Percentiles rank a stretch among this genome's conserved stretches.
These are phyloP conservation scores for Sanguinoderma infundibulare DNA, from an alignment of 1,284 basidiomycete species.

Conservation along the genomic window DNA sequence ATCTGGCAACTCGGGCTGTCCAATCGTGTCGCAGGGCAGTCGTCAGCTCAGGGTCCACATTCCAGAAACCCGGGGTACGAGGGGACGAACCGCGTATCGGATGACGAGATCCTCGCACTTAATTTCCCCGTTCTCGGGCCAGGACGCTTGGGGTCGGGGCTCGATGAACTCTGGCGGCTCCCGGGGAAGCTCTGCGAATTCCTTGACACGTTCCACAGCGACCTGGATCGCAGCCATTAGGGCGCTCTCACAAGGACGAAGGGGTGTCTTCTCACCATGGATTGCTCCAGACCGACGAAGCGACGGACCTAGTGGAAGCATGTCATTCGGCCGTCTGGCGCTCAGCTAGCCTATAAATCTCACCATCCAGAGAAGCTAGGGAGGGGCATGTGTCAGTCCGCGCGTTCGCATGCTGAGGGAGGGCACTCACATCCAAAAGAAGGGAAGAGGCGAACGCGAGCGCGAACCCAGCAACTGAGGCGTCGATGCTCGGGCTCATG, in stretches of 20 bases:
- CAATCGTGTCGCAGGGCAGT: constrained; percentile 1
- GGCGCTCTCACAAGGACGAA: constrained; percentile 7
- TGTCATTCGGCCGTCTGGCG: constrained; percentile 7
- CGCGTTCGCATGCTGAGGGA: background rate
- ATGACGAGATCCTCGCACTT: constrained; percentile 84
- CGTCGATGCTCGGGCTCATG: constrained; percentile 70
- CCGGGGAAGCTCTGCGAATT: constrained; percentile 81
- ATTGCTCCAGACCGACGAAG: constrained; percentile 88
- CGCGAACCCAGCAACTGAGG: constrained; percentile 84
- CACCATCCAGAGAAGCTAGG: constrained; percentile 55
- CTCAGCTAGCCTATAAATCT: constrained; percentile 10
- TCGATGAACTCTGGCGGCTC: constrained; percentile 86
- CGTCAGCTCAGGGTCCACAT: constrained; percentile 20
- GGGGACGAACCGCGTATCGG: constrained; percentile 77
- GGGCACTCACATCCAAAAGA: constrained; percentile 66
- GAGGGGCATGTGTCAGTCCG: constrained; percentile 35
- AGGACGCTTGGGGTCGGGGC: constrained; percentile 80
- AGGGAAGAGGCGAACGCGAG: constrained; percentile 83
- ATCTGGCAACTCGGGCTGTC: constrained; percentile 79
- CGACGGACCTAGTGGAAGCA: constrained; percentile 50
- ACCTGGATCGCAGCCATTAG: constrained; percentile 51
- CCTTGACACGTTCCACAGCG: constrained; percentile 89
- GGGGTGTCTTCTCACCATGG: constrained; percentile 64
- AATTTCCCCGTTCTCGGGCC: constrained; percentile 83
- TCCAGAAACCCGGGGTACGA: constrained; percentile 16